phyloP scores from a whole-genome alignment of 345 rosid species.

The Hibiscus mutabilis region DNA sequence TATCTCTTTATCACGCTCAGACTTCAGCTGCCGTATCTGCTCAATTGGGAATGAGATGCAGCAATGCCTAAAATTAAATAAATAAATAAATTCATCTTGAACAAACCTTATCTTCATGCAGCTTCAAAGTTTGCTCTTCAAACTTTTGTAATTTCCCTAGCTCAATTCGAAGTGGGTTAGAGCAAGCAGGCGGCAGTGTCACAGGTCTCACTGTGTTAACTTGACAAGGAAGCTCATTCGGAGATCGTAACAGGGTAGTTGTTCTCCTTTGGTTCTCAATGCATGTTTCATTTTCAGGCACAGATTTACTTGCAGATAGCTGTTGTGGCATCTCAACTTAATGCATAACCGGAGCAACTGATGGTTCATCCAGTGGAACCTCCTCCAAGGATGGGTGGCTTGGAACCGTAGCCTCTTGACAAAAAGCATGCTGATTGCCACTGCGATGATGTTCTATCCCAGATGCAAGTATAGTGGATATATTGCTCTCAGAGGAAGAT shows the following conservation, averaged over 20 bases:
- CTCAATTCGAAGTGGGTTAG: slow-evolving; percentile 16
- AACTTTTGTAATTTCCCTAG: slow-evolving; percentile 8
- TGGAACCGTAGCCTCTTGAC: slow-evolving; percentile 15
- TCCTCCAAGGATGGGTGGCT: slow-evolving; percentile 5
- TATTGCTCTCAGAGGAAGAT: neutral
- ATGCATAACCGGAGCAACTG: neutral
- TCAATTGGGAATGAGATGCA: neutral
- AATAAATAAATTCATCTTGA: neutral
- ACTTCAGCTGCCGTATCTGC: slow-evolving; percentile 17
- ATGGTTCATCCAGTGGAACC: neutral
- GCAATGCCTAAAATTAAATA: neutral
- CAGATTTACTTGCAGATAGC: neutral
- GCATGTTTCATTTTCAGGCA: neutral
- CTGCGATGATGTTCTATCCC: neutral
- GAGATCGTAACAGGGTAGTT: neutral
- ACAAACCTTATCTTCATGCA: slow-evolving; percentile 15
- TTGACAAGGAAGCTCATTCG: neutral
- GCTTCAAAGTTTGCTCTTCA: slow-evolving; percentile 12
- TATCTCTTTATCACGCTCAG: slow-evolving; percentile 11
- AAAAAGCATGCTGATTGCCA: neutral
- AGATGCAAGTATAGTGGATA: neutral
- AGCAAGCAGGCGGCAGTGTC: slow-evolving; percentile 8
- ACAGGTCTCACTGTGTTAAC: neutral
- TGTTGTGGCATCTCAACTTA: neutral
- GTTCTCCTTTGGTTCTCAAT: slow-evolving; percentile 7